Conservation (phyloP, 2,329 filamentous ascomycete species). For the Colletotrichum falcatum region DNA sequence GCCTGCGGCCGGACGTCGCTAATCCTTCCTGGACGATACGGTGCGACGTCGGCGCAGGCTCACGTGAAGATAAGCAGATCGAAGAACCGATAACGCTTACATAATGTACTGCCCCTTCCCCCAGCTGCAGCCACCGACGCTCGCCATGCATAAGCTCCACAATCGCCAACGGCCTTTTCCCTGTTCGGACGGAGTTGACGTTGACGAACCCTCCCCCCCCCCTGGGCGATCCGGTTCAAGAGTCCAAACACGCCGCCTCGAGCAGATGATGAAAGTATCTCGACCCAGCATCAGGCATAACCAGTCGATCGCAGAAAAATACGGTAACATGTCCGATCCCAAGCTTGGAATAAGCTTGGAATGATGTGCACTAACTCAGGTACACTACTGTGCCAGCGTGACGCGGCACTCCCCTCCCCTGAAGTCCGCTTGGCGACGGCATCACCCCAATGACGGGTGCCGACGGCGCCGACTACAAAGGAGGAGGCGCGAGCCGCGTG, state of each 20-base stretch:
- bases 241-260: constrained; percentile 29
- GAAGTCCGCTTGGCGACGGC: neutral
- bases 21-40: neutral
- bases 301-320: neutral
- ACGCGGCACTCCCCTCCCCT: neutral
- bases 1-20: neutral
- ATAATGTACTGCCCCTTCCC: neutral
- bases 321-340: neutral
- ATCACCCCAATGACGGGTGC: neutral
- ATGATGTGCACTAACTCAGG: neutral
- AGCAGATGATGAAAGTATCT: constrained; percentile 10
- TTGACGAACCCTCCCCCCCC: constrained; percentile 14
- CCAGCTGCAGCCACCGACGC: neutral
- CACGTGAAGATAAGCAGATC: constrained; percentile 1
- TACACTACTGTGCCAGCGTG: too few species aligned
- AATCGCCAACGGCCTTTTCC: neutral
- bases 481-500: neutral
- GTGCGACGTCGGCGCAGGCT: constrained; percentile 5
- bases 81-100: neutral
- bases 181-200: constrained; percentile 3
- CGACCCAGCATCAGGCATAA: neutral
- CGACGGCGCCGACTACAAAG: neutral
- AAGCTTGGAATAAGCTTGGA: neutral
- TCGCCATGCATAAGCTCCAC: neutral
- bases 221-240: constrained; percentile 32